Base-by-base conservation (phyloP, 495 filamentous ascomycete species). In the Pyrenopolyporus hunteri region DNA sequence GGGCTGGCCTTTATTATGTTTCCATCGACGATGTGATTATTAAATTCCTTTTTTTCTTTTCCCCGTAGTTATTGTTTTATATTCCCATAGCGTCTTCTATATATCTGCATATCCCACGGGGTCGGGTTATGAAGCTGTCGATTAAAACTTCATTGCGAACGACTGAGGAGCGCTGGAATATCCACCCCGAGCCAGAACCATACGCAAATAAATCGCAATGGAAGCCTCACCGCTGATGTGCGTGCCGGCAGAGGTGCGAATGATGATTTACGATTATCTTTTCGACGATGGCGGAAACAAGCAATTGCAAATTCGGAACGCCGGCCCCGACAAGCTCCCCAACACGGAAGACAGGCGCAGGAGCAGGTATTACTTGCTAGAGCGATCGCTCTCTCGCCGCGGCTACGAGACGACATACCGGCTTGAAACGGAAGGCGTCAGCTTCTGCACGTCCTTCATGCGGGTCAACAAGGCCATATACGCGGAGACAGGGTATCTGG, bases 241-340 rank as follows among this genome's bases (percentile, higher is more conserved):
- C 26, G 40, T 83, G 0, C 84, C 84, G 1, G 66, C 75, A 6
- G 84, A 87, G 67, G 75, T 87, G 50, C 80, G 84, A 10, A 68
- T 82, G 20, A 76, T 83, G 48, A 85, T 85, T 31, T 85, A 82
- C 69, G 64, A 69, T 11, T 79, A 83, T 49, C 78, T 82, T 61
- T 78, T 84, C 52, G 74, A 74, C 59, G 69, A 77, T 42, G 68
- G 74, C 10, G 74, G 63, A 1, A 32, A 60, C 22, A 64, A 56
- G 46, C 44, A 52, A 10, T 40, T 74, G 17, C 43, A 46, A 17
- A 67, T 72, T 31, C 62, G 58, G 29, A 68, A 66, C 20, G 63
- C 57, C 3, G 49, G 43, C 7, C 26, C 60, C 19, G 63, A 51
- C 32, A 67, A 62, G 10, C 36, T 59, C 3, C 46, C 53, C 1